Evolutionary conservation across 345 rosid genomes (phyloP).

Genomic region (Euphorbia lathyris): DNA sequence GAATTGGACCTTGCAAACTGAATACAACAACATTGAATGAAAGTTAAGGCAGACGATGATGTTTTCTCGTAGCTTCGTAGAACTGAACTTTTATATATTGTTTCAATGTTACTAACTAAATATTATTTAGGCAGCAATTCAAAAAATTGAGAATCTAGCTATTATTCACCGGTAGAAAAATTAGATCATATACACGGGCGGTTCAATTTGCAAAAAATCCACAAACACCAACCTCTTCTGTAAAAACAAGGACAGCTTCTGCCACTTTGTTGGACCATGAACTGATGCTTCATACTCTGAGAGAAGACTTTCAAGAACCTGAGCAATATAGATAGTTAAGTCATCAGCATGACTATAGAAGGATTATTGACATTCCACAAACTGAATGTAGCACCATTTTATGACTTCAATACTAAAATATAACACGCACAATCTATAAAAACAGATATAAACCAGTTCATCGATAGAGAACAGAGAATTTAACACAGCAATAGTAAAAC

Average conservation of each 20-base stretch:
- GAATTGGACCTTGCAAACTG: constrained; percentile 36
- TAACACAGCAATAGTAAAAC: background rate
- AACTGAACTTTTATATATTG: background rate
- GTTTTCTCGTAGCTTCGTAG: background rate
- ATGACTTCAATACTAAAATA: background rate
- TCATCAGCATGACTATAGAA: background rate
- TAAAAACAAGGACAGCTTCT: constrained; percentile 39
- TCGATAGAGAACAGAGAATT: background rate
- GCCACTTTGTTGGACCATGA: constrained; percentile 50
- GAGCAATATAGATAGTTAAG: background rate
- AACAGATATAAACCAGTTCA: background rate
- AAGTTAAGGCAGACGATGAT: background rate
- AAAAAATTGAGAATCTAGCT: background rate
- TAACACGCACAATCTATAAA: background rate
- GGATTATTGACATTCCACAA: background rate
- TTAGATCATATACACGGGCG: background rate
- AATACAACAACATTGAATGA: constrained; percentile 1
- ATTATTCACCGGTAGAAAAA: background rate
- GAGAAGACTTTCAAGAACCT: constrained; percentile 45
- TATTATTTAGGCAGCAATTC: background rate
- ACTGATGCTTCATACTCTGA: constrained; percentile 40
- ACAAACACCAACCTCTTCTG: constrained; percentile 20
- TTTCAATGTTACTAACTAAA: background rate
- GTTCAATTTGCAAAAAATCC: background rate
- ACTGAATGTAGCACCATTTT: background rate